Percentiles rank a stretch among this genome's conserved stretches.
Conservation (phyloP, 495 filamentous ascomycete species). For the Daldinia vernicosa region DNA sequence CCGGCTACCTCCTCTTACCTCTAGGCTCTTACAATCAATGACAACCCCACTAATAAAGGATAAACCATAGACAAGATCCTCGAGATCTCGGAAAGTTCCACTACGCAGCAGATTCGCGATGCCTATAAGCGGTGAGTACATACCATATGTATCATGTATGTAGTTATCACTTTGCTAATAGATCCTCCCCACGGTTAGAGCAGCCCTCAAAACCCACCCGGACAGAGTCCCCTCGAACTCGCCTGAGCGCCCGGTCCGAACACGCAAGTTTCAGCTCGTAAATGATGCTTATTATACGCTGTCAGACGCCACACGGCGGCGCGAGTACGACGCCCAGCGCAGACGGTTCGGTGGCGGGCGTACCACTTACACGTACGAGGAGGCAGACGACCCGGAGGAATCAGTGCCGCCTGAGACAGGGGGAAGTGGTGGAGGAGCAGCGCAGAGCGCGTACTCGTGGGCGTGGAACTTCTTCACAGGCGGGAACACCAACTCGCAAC, state of each 20-base stretch:
- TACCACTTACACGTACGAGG: constrained; percentile 53
- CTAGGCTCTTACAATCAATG: too few relatives aligned
- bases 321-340: constrained; percentile 86
- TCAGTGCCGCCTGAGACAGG: constrained; percentile 55
- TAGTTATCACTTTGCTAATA: constrained; percentile 5
- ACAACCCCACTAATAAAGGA: constrained; percentile 33
- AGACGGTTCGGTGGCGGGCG: constrained; percentile 44
- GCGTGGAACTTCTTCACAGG: constrained; percentile 62
- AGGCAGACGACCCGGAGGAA: constrained; percentile 64
- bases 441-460: constrained; percentile 52
- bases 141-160: too few relatives aligned
- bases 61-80: constrained; percentile 59
- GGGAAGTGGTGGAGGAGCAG: constrained; percentile 12
- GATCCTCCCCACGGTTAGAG: constrained; percentile 57
- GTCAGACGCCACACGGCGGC: constrained; percentile 78
- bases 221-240: constrained; percentile 88
- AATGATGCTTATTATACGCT: constrained; percentile 99
- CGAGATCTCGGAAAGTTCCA: constrained; percentile 76
- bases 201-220: constrained; percentile 92
- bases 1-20: constrained; percentile 3
- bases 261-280: constrained; percentile 91
- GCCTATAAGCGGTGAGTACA: constrained; percentile 86
- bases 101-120: constrained; percentile 85
- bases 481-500: constrained; percentile 29
- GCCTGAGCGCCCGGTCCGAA: constrained; percentile 82